Evolutionary conservation across 2,329 filamentous ascomycete species (phyloP).

Genomic region (Zymoseptoria tritici): DNA sequence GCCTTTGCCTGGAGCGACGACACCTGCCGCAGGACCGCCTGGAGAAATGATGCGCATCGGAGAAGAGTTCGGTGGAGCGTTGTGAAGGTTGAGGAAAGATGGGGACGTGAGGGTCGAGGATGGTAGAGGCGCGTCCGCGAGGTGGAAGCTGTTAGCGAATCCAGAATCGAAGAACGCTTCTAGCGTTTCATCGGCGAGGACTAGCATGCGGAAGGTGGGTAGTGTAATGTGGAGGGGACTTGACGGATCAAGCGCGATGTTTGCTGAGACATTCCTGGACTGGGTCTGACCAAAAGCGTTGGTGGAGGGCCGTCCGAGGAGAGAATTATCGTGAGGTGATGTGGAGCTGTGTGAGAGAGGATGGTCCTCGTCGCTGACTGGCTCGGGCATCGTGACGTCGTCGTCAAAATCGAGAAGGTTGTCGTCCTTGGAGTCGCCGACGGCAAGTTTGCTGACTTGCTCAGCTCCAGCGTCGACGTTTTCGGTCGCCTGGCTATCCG

Average conservation of each 20-base stretch:
- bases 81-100: slow-evolving; percentile 66
- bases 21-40: slow-evolving; percentile 38
- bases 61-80: slow-evolving; percentile 5
- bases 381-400: slow-evolving; percentile 26
- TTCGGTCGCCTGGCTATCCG: slow-evolving; percentile 49
- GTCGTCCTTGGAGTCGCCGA: slow-evolving; percentile 59
- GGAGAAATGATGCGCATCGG: slow-evolving; percentile 20
- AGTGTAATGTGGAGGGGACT: slow-evolving; percentile 93
- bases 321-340: slow-evolving; percentile 16
- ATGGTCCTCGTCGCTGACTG: slow-evolving; percentile 8
- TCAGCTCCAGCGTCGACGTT: slow-evolving; percentile 31
- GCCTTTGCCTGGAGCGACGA: slow-evolving; percentile 59
- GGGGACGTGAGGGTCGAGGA: slow-evolving; percentile 46
- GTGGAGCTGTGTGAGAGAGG: slow-evolving; percentile 1
- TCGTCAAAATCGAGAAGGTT: slow-evolving; percentile 56
- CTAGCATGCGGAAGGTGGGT: slow-evolving; percentile 97
- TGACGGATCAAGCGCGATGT: slow-evolving; percentile 82
- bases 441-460: slow-evolving; percentile 57
- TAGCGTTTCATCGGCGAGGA: slow-evolving; percentile 87
- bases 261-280: slow-evolving; percentile 68
- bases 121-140: slow-evolving; percentile 57
- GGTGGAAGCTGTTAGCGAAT: slow-evolving; percentile 86
- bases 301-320: slow-evolving; percentile 22
- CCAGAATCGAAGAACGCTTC: slow-evolving; percentile 97
- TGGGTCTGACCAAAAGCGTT: slow-evolving; percentile 29